Conservation (phyloP, 2,329 filamentous ascomycete species). For the Leptographium radiaticola region DNA sequence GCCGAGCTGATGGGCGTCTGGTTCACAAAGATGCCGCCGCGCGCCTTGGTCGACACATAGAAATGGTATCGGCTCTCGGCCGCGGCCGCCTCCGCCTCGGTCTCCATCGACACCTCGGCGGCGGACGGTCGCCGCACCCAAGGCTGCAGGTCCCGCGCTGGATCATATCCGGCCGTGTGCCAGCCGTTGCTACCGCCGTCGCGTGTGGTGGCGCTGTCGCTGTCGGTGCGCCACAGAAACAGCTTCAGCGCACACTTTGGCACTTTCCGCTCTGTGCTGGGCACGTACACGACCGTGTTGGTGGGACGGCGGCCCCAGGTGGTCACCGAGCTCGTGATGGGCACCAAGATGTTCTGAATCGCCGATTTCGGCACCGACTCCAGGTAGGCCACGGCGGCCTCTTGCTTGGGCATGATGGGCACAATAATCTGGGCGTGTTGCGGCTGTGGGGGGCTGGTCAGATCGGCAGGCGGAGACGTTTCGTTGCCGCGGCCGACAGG, state of each 20-base stretch:
- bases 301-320: conserved; percentile 63
- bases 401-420: conserved; percentile 2
- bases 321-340: conserved; percentile 52
- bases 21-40: conserved; percentile 65
- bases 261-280: conserved; percentile 53
- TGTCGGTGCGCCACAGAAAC: conserved; percentile 57
- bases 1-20: conserved; percentile 48
- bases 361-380: conserved; percentile 53
- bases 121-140: conserved; percentile 32
- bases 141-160: conserved; percentile 36
- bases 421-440: conserved; percentile 6
- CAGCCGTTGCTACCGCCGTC: background rate
- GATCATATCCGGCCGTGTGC: conserved; percentile 41
- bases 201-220: conserved; percentile 27
- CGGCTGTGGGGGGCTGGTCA: background rate
- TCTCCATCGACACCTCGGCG: too few species aligned
- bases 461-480: background rate
- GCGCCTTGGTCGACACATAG: conserved; percentile 68
- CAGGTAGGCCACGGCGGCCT: conserved; percentile 39
- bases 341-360: conserved; percentile 47
- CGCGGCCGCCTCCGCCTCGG: conserved; percentile 13
- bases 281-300: conserved; percentile 56
- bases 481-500: background rate
- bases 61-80: conserved; percentile 47
- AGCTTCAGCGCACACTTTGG: conserved; percentile 74